Evolutionary conservation across 164 flowering plant genomes (phyloP).

Genomic region (Protea cynaroides): DNA sequence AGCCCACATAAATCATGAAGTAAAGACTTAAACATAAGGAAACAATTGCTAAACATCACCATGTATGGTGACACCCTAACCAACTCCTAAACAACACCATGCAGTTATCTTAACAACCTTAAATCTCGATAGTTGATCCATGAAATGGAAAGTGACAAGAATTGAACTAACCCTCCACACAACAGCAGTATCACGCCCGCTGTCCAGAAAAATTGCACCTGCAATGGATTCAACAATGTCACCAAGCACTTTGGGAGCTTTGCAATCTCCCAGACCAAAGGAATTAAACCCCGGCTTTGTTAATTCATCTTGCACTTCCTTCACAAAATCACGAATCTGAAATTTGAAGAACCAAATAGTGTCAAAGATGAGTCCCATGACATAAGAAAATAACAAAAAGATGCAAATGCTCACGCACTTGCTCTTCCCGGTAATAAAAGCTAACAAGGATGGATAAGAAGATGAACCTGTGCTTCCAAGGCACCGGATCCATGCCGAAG

Average conservation of each 20-base stretch:
- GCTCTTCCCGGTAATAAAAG: neutral
- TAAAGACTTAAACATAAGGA: too few species aligned
- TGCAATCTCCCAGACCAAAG: constrained; percentile 97
- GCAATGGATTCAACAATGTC: constrained; percentile 98
- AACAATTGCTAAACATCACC: too few species aligned
- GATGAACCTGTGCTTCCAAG: constrained; percentile 81
- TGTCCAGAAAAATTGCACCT: constrained; percentile 92
- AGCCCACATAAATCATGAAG: too few species aligned
- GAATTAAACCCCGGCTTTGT: constrained; percentile 89
- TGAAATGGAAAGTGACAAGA: neutral
- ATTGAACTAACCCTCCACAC: constrained; percentile 70
- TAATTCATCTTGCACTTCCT: constrained; percentile 69
- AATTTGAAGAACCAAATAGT: constrained; percentile 12
- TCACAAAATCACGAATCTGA: constrained; percentile 91
- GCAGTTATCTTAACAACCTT: too few species aligned
- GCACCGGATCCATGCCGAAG: constrained; percentile 99
- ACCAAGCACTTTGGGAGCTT: constrained; percentile 99
- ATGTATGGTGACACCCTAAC: too few species aligned
- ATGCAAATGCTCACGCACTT: too few species aligned
- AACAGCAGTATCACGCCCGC: constrained; percentile 58
- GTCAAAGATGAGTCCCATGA: neutral
- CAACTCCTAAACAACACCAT: too few species aligned
- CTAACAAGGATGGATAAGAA: neutral
- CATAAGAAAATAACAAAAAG: neutral
- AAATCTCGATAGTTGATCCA: neutral